Conservation (phyloP, 345 rosid genomes). For the Salix exigua region DNA sequence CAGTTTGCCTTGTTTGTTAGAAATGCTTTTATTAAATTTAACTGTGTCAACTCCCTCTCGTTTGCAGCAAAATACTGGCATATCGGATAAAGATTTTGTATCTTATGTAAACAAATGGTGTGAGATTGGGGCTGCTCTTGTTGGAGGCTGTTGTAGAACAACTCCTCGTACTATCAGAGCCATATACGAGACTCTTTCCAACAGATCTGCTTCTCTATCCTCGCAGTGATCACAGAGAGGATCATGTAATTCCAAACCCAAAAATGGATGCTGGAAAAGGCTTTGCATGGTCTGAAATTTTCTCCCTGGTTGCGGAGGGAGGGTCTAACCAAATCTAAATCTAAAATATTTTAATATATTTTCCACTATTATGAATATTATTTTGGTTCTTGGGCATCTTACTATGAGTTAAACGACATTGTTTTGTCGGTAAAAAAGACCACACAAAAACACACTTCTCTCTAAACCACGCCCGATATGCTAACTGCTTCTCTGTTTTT, state of each 20-base stretch:
- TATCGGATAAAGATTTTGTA: conserved; percentile 64
- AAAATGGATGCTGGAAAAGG: not conserved
- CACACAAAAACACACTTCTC: not conserved
- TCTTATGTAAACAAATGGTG: conserved; percentile 66
- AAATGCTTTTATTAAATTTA: not conserved
- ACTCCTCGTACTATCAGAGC: conserved; percentile 65
- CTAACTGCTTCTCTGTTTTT: not conserved
- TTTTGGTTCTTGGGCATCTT: too few relatives aligned
- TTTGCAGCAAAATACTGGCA: conserved; percentile 69
- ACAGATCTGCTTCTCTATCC: conserved; percentile 25
- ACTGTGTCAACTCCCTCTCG: not conserved
- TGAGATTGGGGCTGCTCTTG: conserved; percentile 59
- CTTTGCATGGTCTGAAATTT: not conserved
- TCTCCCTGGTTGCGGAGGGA: not conserved
- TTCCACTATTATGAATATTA: too few relatives aligned
- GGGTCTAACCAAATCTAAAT: not conserved
- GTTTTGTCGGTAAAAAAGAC: not conserved
- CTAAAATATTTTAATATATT: too few relatives aligned
- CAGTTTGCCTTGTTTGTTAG: not conserved
- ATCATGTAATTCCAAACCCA: not conserved
- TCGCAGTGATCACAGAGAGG: conserved; percentile 1
- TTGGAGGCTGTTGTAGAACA: conserved; percentile 54
- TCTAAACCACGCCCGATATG: not conserved
- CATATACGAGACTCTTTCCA: conserved; percentile 41
- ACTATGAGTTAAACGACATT: not conserved